Conservation (phyloP, 305 asterid genomes). For the Fraxinus angustifolia region DNA sequence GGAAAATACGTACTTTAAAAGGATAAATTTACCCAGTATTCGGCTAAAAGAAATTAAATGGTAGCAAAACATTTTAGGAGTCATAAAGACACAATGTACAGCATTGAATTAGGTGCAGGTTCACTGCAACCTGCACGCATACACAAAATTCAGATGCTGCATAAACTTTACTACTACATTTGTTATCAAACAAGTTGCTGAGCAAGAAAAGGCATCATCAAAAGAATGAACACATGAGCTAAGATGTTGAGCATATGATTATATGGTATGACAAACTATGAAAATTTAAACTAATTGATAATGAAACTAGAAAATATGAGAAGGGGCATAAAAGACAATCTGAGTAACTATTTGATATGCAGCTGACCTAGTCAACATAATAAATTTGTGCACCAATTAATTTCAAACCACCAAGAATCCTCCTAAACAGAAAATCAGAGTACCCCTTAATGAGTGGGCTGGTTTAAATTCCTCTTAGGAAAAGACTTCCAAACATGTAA, state of each 20-base stretch:
- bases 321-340: conserved; percentile 6
- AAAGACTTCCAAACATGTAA: background rate
- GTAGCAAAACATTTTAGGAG: background rate
- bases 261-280: background rate
- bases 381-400: background rate
- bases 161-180: background rate
- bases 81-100: background rate
- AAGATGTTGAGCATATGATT: background rate
- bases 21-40: background rate
- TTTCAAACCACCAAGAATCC: conserved; percentile 8
- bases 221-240: background rate
- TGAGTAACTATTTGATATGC: background rate
- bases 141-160: background rate
- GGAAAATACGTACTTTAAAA: background rate
- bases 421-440: conserved; percentile 5
- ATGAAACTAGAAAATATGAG: background rate
- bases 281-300: background rate
- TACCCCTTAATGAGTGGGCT: conserved; percentile 5
- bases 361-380: conserved; percentile 12
- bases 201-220: background rate
- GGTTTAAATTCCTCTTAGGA: conserved; percentile 14
- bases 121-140: background rate
- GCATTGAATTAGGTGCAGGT: background rate
- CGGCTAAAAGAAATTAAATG: background rate
- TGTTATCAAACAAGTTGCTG: background rate